These are phyloP conservation scores for Oidiodendron maius DNA, from an alignment of 495 filamentous ascomycete species.

Conservation along the genomic window DNA sequence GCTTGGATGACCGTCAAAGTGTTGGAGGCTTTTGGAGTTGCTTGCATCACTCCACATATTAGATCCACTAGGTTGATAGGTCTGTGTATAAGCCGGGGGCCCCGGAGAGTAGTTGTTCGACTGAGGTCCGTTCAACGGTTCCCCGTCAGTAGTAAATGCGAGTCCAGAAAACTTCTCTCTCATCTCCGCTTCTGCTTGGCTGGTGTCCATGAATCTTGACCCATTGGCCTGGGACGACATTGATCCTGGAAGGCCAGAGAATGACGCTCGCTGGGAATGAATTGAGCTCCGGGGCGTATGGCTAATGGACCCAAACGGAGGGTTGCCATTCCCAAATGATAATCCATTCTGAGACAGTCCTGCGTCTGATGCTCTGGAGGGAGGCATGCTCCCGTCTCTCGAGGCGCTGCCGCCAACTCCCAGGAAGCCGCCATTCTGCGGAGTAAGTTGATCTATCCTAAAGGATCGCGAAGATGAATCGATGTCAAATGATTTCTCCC, in stretches of 20 bases:
- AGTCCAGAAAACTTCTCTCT: conserved; percentile 19
- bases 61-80: conserved; percentile 7
- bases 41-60: conserved; percentile 17
- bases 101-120: conserved; percentile 16
- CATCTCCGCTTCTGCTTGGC: conserved; percentile 16
- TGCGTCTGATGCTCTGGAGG: conserved; percentile 26
- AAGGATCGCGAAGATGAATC: conserved; percentile 10
- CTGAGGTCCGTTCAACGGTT: conserved; percentile 8
- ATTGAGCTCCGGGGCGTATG: conserved; percentile 24
- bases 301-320: conserved; percentile 18
- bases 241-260: conserved; percentile 13
- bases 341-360: conserved; percentile 17
- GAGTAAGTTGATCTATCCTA: not conserved
- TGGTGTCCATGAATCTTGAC: conserved; percentile 11
- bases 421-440: conserved; percentile 4
- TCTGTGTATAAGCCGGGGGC: conserved; percentile 10
- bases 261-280: conserved; percentile 20
- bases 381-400: conserved; percentile 26
- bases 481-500: conserved; percentile 8
- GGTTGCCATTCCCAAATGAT: conserved; percentile 13
- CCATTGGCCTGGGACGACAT: conserved; percentile 13
- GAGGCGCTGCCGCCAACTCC: conserved; percentile 15
- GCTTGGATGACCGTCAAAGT: conserved; percentile 12
- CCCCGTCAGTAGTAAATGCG: conserved; percentile 11
- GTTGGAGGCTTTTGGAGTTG: conserved; percentile 9